Evolutionary conservation across 2,329 filamentous ascomycete species (phyloP), one percentile per base, ranked within the genome.

Genomic region (Alternaria tenuissima): DNA sequence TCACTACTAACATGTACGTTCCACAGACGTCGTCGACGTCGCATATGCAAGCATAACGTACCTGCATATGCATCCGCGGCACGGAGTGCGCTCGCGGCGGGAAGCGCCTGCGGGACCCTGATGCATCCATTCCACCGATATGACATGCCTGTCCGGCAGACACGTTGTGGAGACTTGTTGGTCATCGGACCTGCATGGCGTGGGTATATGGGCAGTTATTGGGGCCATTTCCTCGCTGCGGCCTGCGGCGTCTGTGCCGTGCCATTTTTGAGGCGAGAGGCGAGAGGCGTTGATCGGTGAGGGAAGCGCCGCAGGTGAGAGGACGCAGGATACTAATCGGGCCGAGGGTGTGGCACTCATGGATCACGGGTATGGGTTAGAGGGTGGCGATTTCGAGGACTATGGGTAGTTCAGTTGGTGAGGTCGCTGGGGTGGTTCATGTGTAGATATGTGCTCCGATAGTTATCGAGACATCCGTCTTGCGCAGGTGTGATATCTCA

Each of bases 371-470:
- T 0, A 36, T 36, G 32, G 32, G 14, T 14, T 36, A 12, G 14
- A 30, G 9, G 8, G 3, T 30, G 28, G 3, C 4, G 5, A 30
- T 1, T 5, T 9, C 0, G 28, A 30, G 28, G 28, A 30, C 28
- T 12, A 11, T 1, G 11, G 11, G 0, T 1, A 30, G 4, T 30
- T 30, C 9, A 11, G 9, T 11, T 30, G 1, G 3, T 0, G 28
- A 2, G 24, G 24, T 26, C 7, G 7, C 0, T 26, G 24, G 24
- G 7, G 6, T 26, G 1, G 0, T 7, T 26, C 0, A 0, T 26
- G 24, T 26, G 2, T 7, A 26, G 2, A 26, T 1, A 26, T 26
- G 1, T 26, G 24, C 6, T 26, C 24, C 24, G 24, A 7, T 7
- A 24, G 24, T 0, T 24, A 1, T 24, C 24, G 6, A 24, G 2